phyloP scores from a whole-genome alignment of 495 filamentous ascomycete species.

The Xylaria nigripes region DNA sequence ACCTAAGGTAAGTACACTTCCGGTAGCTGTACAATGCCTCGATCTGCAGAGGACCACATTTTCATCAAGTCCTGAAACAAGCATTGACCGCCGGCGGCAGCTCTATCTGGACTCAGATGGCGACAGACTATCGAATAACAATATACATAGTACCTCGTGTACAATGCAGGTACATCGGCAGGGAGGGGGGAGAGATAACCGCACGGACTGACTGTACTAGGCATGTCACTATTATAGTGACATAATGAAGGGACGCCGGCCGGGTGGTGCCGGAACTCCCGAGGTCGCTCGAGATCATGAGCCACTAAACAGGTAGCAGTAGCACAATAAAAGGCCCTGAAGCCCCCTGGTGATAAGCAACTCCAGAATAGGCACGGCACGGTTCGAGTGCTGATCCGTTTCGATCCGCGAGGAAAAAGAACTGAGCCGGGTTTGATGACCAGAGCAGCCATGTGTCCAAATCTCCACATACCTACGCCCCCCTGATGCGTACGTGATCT shows the following conservation, averaged over 20 bases:
- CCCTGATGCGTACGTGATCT: conserved; percentile 6
- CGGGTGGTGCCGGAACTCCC: conserved; percentile 5
- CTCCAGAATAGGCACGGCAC: neutral
- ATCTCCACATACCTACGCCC: conserved; percentile 2
- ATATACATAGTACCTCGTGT: too few relatives aligned
- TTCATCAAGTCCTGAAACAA: conserved; percentile 1
- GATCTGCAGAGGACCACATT: neutral
- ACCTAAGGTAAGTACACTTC: neutral
- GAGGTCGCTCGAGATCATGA: conserved; percentile 1
- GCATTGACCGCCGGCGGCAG: neutral
- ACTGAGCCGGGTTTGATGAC: neutral
- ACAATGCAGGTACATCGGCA: too few relatives aligned
- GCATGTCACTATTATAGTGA: neutral
- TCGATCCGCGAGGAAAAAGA: neutral
- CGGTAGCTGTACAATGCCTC: neutral
- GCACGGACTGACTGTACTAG: neutral
- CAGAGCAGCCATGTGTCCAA: conserved; percentile 8
- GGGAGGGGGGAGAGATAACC: too few relatives aligned
- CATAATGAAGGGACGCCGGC: neutral
- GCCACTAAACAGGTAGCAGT: neutral
- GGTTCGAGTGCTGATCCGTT: neutral
- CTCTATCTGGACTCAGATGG: neutral
- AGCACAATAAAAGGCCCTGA: neutral
- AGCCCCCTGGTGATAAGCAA: neutral
- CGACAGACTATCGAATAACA: neutral